Percentiles rank a stretch among this genome's conserved stretches.
Evolutionary conservation across 495 filamentous ascomycete species (phyloP).

Genomic region (Neurospora sp.): DNA sequence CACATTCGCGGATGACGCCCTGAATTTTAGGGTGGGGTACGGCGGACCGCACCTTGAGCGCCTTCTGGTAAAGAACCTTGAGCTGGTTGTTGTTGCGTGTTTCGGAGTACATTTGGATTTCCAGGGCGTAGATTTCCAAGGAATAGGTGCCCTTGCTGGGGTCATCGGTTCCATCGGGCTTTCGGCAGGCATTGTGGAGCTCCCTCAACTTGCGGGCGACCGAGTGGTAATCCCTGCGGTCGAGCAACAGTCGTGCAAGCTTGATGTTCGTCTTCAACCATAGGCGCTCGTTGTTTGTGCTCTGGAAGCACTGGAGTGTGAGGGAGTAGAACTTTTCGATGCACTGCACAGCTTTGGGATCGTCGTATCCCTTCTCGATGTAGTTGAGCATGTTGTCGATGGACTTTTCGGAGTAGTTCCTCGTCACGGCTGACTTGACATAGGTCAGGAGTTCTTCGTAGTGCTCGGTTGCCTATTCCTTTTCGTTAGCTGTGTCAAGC

Average conservation of each 20-base stretch:
- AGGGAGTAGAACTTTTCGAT: slow-evolving; percentile 95
- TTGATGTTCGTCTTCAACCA: slow-evolving; percentile 99
- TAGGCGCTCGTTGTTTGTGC: slow-evolving; percentile 91
- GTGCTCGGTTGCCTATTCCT: slow-evolving; percentile 76
- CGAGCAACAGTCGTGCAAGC: slow-evolving; percentile 79
- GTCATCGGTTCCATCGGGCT: slow-evolving; percentile 82
- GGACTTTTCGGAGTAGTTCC: slow-evolving; percentile 98
- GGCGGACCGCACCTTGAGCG: slow-evolving; percentile 82
- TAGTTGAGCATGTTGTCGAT: slow-evolving; percentile 99
- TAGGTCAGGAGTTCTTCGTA: slow-evolving; percentile 94
- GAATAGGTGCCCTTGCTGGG: slow-evolving; percentile 94
- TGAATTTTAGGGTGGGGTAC: slow-evolving; percentile 98
- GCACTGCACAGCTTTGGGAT: slow-evolving; percentile 61
- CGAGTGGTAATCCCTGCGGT: slow-evolving; percentile 76
- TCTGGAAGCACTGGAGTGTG: slow-evolving; percentile 89
- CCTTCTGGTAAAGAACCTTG: slow-evolving; percentile 84
- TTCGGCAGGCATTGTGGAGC: slow-evolving; percentile 81
- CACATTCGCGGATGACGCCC: slow-evolving; percentile 97
- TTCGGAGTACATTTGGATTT: slow-evolving; percentile 98
- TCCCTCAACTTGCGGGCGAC: slow-evolving; percentile 78
- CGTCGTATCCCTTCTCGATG: slow-evolving; percentile 87
- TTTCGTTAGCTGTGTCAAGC: not conserved
- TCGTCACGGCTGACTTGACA: slow-evolving; percentile 91
- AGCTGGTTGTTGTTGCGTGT: slow-evolving; percentile 95
- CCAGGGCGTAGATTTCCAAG: slow-evolving; percentile 89